Evolutionary conservation across 768 basidiomycete species (phyloP), one percentile per base, ranked within the genome.

Genomic region (Pleurotus sapidus): DNA sequence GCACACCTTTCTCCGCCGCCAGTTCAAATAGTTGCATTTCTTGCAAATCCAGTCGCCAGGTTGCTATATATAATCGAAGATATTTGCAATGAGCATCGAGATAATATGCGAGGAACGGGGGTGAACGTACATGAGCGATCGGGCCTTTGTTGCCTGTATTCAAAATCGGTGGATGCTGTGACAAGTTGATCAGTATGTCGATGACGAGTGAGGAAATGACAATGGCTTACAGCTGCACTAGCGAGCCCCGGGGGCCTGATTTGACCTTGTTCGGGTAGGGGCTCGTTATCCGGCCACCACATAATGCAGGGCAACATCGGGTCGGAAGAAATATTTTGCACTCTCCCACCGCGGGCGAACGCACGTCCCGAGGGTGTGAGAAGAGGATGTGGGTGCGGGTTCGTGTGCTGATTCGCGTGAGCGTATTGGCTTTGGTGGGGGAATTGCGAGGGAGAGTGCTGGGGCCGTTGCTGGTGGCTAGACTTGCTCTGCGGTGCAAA

Each of bases 221-320:
- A 38, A 62, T 12, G 20, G 64, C 81, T 60, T 65, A 88, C 88
- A 50, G 83, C 76, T 37, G 84, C 63, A 15, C 84, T 84, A 50
- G 74, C 70, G 15, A 87, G 70, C 18, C 66, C 76, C 59, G 73
- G 78, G 0, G 88, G 89, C 3, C 89, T 77, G 57, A 88, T 89
- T 73, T 93, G 92, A 11, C 88, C 84, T 67, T 84, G 86, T 62
- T 89, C 87, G 1, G 92, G 92, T 59, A 91, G 76, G 3, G 89
- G 81, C 66, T 94, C 92, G 63, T 94, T 94, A 69, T 93, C 91
- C 4, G 92, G 91, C 92, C 92, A 94, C 64, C 88, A 93, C 84
- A 93, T 87, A 73, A 92, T 78, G 63, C 91, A 91, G 3, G 91
- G 88, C 25, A 74, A 64, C 49, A 84, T 68, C 17, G 90, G 89